These are phyloP conservation scores for Tetraselmis chui DNA, from an alignment of 139 green algal species.

Conservation along the genomic window DNA sequence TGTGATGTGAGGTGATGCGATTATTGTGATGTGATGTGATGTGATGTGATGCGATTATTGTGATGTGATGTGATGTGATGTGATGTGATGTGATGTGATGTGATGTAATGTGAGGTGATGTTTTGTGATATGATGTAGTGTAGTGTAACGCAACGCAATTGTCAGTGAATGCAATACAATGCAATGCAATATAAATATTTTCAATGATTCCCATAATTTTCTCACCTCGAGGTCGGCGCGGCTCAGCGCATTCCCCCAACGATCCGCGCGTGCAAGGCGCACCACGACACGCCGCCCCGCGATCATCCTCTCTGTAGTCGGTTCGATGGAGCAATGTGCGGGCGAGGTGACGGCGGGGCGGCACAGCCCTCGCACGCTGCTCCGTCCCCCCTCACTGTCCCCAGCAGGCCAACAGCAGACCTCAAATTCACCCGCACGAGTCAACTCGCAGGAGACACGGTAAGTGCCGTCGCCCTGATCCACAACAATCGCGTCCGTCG, in stretches of 20 bases:
- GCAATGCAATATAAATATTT: no score
- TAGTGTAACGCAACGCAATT: no score
- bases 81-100: no score
- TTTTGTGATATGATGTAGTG: no score
- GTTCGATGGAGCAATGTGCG: neutral
- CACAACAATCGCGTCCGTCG: neutral
- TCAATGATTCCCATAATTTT: no score
- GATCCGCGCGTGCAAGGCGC: neutral
- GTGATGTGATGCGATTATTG: no score
- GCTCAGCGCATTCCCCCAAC: neutral
- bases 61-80: no score
- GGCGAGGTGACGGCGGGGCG: neutral
- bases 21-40: no score
- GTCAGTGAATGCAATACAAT: no score
- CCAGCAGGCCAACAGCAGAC: neutral
- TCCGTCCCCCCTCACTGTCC: neutral
- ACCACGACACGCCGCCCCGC: neutral
- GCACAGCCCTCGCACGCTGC: neutral
- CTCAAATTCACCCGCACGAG: neutral
- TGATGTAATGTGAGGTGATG: no score
- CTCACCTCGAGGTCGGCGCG: neutral
- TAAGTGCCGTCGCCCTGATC: neutral
- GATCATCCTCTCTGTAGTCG: neutral
- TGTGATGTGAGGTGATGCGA: no score
- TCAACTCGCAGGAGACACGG: neutral